Conservation (phyloP, 305 asterid species). For the Ilex paraguariensis region DNA sequence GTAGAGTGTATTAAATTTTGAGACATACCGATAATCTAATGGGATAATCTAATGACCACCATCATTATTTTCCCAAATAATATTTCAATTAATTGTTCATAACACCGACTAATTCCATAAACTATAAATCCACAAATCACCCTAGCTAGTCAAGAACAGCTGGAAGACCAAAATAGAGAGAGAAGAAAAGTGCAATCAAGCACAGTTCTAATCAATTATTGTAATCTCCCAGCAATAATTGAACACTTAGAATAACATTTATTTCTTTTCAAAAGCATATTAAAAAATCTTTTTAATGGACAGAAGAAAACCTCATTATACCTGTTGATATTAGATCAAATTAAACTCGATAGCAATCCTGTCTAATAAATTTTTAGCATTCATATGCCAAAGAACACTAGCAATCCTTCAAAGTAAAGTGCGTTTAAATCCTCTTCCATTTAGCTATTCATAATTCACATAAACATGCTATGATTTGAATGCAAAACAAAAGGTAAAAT, state of each 20-base stretch:
- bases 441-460: neutral
- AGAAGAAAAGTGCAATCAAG: slow-evolving; percentile 34
- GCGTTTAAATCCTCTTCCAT: neutral
- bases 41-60: no score
- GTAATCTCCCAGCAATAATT: slow-evolving; percentile 49
- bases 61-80: no score
- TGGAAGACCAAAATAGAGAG: neutral
- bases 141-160: no score
- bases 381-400: neutral
- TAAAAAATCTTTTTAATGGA: neutral
- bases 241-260: slow-evolving; percentile 28
- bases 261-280: neutral
- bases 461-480: no score
- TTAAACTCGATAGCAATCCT: neutral
- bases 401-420: neutral
- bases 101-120: no score
- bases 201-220: slow-evolving; percentile 36
- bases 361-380: neutral
- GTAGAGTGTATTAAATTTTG: no score
- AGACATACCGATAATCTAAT: no score
- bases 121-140: no score
- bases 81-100: no score
- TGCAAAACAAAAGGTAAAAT: no score
- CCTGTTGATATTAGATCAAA: neutral
- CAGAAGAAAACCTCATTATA: neutral